Percentiles rank a stretch among this genome's conserved stretches.
phyloP scores from a whole-genome alignment of 768 basidiomycete species.

The Inosperma sp. region DNA sequence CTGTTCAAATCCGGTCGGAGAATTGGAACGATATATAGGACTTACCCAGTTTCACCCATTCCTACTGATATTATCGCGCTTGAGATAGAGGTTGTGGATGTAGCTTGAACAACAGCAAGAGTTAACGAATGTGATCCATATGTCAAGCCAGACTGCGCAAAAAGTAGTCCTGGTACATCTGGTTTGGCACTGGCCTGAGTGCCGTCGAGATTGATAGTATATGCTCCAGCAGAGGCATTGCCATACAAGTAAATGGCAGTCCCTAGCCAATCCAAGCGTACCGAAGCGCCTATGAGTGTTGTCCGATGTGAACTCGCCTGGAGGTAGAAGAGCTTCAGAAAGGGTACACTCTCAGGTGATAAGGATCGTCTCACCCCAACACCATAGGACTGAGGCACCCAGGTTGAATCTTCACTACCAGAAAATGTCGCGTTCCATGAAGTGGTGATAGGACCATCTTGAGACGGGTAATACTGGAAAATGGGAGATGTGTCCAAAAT shows the following conservation, averaged over 20 bases:
- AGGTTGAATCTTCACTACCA: slow-evolving; percentile 1
- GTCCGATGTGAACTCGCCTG: not conserved
- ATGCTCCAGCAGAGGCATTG: not conserved
- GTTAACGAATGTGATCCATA: not conserved
- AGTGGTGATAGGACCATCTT: not conserved
- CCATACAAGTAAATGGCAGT: slow-evolving; percentile 1
- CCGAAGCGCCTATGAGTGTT: not conserved
- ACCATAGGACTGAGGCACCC: not conserved
- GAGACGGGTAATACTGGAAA: not conserved
- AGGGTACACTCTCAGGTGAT: not conserved
- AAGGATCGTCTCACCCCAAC: not conserved
- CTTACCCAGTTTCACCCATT: slow-evolving; percentile 2
- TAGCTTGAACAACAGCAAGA: not conserved
- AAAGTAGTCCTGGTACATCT: not conserved
- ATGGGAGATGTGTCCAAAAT: not conserved
- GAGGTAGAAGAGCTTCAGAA: not conserved
- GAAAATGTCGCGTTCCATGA: slow-evolving; percentile 1
- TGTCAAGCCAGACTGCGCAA: not conserved
- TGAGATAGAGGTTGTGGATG: not conserved
- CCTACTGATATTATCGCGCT: slow-evolving; percentile 1
- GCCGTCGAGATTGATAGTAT: not conserved
- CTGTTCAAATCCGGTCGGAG: not conserved
- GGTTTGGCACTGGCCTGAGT: not conserved
- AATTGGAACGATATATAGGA: not conserved
- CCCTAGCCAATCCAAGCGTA: not conserved